Evolutionary conservation across 2,329 filamentous ascomycete genomes (phyloP), one percentile per base, ranked within the genome.

Genomic region (Aspergillus costaricaensis): DNA sequence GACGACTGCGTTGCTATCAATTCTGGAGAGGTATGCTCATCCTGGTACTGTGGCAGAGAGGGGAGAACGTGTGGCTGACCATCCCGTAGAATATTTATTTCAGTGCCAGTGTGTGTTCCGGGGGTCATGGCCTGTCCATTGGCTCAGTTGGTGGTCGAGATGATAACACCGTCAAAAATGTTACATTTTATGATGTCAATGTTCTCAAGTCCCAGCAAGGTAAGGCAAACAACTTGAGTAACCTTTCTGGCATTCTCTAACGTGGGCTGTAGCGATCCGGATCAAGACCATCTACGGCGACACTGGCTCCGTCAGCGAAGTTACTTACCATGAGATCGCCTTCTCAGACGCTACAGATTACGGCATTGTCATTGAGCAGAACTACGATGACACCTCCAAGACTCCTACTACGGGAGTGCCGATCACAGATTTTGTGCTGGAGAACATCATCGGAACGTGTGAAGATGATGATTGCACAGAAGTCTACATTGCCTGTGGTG

Each of bases 1-100:
- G 84, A 87, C 61, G 85, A 86, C 67, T 87, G 84, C 67, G 72
- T 86, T 12, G 85, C 84, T 32, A 75, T 86, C 66, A 86, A 86
- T 75, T 84, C 82, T 2, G 84, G 84, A 58, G 80, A 76, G 21
- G 71, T 52, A 38, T 5, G 21, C 49, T 4, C 21, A 2, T 1
- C n/a, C 27, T 30, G 27, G 27, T 4, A 30, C 27, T 12, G 4
- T 30, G 10, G 4, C 10, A 0, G 27, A 30, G 27, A 12, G 27
- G 10, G 9, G 10, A 52, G 4, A 23, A 23, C 10, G 19, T 30
- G 14, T 36, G 4, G 8, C 49, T 52, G 15, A 52, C 17, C 10
- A 52, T 52, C 3, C 0, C 7, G 27, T 8, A 52, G 49, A 52
- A 52, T n/a, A 52, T 52, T 14, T 43, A 66, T 5, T 72, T 73